Percentiles rank a stretch among this genome's conserved stretches.
Evolutionary conservation across 2,329 filamentous ascomycete species (phyloP).

Genomic region (Monosporascus sp.): DNA sequence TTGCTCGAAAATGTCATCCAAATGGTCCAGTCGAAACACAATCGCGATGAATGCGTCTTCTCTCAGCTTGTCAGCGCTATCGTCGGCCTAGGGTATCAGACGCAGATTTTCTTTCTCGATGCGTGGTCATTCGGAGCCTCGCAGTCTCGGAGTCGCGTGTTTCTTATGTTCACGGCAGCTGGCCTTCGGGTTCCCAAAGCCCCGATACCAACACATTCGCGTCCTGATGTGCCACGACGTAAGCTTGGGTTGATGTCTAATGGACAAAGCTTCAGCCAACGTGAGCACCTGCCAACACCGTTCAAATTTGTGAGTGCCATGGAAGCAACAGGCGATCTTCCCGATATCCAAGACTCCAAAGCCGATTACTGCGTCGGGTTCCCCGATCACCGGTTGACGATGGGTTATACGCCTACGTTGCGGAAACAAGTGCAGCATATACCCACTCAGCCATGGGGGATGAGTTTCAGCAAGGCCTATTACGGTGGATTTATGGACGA

Average conservation of each 20-base stretch:
- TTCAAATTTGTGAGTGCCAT: constrained; percentile 52
- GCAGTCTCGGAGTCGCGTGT: constrained; percentile 62
- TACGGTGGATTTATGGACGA: constrained; percentile 29
- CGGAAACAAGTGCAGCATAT: constrained; percentile 50
- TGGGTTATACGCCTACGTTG: constrained; percentile 31
- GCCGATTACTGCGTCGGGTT: constrained; percentile 55
- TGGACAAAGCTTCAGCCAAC: constrained; percentile 51
- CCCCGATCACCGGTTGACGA: constrained; percentile 61
- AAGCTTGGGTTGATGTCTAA: constrained; percentile 55
- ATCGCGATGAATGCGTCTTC: constrained; percentile 57
- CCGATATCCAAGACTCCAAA: constrained; percentile 55
- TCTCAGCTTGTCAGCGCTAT: constrained; percentile 68
- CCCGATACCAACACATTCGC: constrained; percentile 58
- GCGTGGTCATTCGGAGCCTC: constrained; percentile 63
- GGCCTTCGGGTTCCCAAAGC: constrained; percentile 49
- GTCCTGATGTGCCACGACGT: constrained; percentile 30
- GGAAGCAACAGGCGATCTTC: constrained; percentile 55
- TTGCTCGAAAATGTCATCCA: constrained; percentile 70
- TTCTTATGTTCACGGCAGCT: constrained; percentile 66
- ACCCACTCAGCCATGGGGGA: constrained; percentile 51
- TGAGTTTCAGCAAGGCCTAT: constrained; percentile 46
- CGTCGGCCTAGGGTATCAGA: constrained; percentile 73
- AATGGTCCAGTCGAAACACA: constrained; percentile 49
- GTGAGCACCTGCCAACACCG: constrained; percentile 46
- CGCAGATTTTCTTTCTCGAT: constrained; percentile 61